Conservation (phyloP, 2,329 filamentous ascomycete species). For the Daldinia sp. region DNA sequence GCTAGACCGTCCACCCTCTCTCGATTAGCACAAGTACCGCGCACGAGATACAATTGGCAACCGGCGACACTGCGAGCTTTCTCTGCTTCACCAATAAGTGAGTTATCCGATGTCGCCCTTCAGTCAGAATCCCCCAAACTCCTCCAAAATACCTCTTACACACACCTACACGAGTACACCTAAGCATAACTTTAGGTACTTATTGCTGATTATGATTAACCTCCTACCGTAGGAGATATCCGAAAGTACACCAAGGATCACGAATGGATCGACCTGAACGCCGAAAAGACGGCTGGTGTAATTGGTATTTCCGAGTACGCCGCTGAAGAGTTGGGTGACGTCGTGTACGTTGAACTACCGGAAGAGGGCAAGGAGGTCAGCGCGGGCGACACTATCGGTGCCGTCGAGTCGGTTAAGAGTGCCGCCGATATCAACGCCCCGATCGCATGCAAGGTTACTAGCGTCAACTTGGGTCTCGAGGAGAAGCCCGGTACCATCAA, state of each 20-base stretch:
- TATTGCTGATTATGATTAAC: constrained; percentile 14
- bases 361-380: constrained; percentile 74
- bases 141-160: not conserved
- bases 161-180: not conserved
- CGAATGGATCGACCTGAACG: constrained; percentile 94
- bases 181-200: not conserved
- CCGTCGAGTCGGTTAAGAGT: constrained; percentile 97
- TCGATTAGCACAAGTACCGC: constrained; percentile 54
- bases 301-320: constrained; percentile 93
- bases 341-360: constrained; percentile 97
- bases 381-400: constrained; percentile 87
- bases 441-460: constrained; percentile 79
- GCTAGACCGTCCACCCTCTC: constrained; percentile 61
- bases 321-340: constrained; percentile 90
- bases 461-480: constrained; percentile 80
- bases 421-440: constrained; percentile 98
- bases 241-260: constrained; percentile 97
- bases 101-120: constrained; percentile 56
- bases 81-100: constrained; percentile 61
- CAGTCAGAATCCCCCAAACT: not conserved
- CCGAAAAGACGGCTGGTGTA: constrained; percentile 83
- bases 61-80: constrained; percentile 59
- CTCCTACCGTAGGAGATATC: constrained; percentile 62
- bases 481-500: constrained; percentile 91
- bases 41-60: constrained; percentile 53